phyloP scores from a whole-genome alignment of 768 basidiomycete genomes.

The Pleurotus djamor region DNA sequence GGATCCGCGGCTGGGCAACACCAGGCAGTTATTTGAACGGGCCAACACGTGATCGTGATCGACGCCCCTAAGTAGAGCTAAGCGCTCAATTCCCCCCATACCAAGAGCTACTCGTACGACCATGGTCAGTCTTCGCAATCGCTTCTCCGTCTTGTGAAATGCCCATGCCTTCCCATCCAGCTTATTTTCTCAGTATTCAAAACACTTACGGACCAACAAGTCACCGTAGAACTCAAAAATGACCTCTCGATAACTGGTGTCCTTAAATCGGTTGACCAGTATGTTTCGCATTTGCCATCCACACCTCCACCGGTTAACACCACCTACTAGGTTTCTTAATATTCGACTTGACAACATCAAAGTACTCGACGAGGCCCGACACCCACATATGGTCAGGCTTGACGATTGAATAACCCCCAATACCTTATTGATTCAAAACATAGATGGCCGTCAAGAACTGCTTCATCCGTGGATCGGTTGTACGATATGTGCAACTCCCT shows the following conservation, averaged over 20 bases:
- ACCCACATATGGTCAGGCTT: constrained; percentile 90
- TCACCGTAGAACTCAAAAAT: constrained; percentile 98
- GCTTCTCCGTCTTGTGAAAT: neutral
- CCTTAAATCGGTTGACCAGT: constrained; percentile 99
- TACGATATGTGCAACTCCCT: constrained; percentile 95
- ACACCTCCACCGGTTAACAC: neutral
- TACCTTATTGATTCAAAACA: neutral
- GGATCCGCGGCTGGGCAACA: neutral
- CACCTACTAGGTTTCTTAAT: constrained; percentile 74
- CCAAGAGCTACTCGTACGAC: no score
- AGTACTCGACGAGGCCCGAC: constrained; percentile 87
- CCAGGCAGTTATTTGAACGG: neutral
- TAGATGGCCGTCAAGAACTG: constrained; percentile 99
- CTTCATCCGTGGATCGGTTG: constrained; percentile 97
- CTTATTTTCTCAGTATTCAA: constrained; percentile 99
- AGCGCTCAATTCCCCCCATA: neutral
- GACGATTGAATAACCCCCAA: neutral
- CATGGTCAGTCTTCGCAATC: no score
- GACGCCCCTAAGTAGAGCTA: neutral
- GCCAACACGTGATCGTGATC: constrained; percentile 2
- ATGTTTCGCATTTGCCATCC: constrained; percentile 23
- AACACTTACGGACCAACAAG: constrained; percentile 95
- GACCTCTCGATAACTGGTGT: constrained; percentile 95
- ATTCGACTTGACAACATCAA: constrained; percentile 94
- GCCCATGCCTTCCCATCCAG: constrained; percentile 29